phyloP scores from a whole-genome alignment of 306 rosid species.

The Erythrophleum fordii region DNA sequence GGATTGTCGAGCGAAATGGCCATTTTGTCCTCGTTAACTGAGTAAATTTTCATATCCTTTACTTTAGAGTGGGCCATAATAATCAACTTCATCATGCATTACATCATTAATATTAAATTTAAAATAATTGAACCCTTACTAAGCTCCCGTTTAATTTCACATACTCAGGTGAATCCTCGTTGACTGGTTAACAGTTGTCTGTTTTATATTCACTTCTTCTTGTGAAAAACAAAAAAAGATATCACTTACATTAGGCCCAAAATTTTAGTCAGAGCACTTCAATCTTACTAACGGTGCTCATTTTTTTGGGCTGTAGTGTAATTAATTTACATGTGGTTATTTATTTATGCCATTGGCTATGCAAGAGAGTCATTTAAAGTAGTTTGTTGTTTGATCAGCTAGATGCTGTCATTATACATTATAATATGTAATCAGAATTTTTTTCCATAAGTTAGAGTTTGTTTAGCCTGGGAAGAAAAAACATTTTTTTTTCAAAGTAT shows the following conservation, averaged over 20 bases:
- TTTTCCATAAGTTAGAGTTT: no score
- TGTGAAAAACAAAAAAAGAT: not conserved
- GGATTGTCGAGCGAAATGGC: conserved; percentile 3
- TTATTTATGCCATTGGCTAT: no score
- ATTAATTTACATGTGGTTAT: no score
- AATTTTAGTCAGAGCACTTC: not conserved
- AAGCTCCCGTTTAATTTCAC: not conserved
- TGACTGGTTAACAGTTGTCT: not conserved
- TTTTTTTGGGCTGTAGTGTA: no score
- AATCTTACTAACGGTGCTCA: no score
- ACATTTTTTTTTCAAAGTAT: no score
- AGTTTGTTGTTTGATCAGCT: no score
- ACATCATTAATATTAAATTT: conserved; percentile 37
- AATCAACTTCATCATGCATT: conserved; percentile 39
- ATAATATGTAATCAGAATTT: no score
- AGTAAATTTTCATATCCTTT: conserved; percentile 13
- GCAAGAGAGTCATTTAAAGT: no score
- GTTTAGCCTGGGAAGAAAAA: no score
- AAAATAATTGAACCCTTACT: not conserved
- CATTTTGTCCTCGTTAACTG: conserved; percentile 9
- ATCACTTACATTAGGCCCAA: not conserved
- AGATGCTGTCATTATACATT: no score
- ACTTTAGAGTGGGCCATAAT: conserved; percentile 33
- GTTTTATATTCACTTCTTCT: no score
- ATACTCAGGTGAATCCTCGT: not conserved